Base-by-base conservation (phyloP, 2,329 filamentous ascomycete genomes). In the Zarea fungicola region DNA sequence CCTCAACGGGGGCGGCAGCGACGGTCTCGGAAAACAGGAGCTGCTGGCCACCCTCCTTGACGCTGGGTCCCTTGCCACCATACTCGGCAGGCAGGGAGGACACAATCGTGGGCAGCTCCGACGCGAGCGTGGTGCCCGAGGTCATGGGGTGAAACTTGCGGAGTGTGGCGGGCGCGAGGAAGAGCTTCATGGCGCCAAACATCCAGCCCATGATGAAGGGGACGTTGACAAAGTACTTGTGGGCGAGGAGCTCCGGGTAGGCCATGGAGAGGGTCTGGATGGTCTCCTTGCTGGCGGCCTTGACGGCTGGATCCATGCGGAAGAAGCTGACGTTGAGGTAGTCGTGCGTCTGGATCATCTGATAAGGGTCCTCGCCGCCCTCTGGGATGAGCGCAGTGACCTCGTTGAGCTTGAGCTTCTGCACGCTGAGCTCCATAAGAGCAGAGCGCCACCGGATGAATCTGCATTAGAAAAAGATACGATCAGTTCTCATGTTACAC, bases 181-280 rank as follows among this genome's bases (percentile, higher is more conserved):
- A 85, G 16, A 88, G 68, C 72, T 89, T 90, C 73, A 90, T 84
- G 47, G 84, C 77, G 18, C 75, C 73, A 65, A 87, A 90, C 63
- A 90, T 79, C 76, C 91, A 96, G 49, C 89, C 87, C 91, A 96
- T 96, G 60, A 96, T 76, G 49, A 84, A 69, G 0, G 92, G 92
- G 6, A 96, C 89, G 61, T 96, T 96, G 70, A 96, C 87, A 64
- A 96, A 96, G 77, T 91, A 96, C 75, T 96, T 96, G 71, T 92
- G 74, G 7, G 62, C 53, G 21, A 96, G 77, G 9, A 95, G 81
- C 72, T 96, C 92, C 0, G 92, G 91, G 70, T 96, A 96, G 56
- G 87, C 87, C 57, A 80, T 83, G 44, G 84, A 80, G 65, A 96
- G 89, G 44, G 87, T 76, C 53, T 86, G 78, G 65, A 96, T 95